phyloP scores from a whole-genome alignment of 257 asterid species.

The Solanum etuberosum region DNA sequence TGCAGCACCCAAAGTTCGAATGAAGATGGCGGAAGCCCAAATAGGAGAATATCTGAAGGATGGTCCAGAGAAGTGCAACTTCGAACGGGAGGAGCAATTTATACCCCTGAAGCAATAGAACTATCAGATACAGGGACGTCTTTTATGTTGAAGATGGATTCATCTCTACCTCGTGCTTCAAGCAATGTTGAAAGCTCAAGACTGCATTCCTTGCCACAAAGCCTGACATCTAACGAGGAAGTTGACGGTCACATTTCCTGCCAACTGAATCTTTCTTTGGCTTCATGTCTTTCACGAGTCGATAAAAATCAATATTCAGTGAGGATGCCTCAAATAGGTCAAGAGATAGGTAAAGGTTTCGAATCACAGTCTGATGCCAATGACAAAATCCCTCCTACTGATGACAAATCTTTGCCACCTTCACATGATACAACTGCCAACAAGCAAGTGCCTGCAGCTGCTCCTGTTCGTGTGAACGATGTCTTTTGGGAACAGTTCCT shows the following conservation, averaged over 20 bases:
- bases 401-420: slow-evolving; percentile 18
- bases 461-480: slow-evolving; percentile 58
- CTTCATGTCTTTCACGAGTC: slow-evolving; percentile 58
- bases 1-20: slow-evolving; percentile 84
- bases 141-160: slow-evolving; percentile 39
- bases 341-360: slow-evolving; percentile 16
- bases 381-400: slow-evolving; percentile 7
- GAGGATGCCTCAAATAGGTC: slow-evolving; percentile 15
- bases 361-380: slow-evolving; percentile 16
- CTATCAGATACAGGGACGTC: slow-evolving; percentile 83
- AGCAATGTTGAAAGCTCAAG: slow-evolving; percentile 29
- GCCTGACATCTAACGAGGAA: slow-evolving; percentile 35
- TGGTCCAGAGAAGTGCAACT: slow-evolving; percentile 36
- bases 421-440: slow-evolving; percentile 13
- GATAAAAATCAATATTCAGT: slow-evolving; percentile 24
- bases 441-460: slow-evolving; percentile 29
- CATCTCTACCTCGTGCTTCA: slow-evolving; percentile 26
- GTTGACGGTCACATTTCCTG: slow-evolving; percentile 52
- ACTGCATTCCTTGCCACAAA: slow-evolving; percentile 28
- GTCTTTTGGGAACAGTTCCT: slow-evolving; percentile 92
- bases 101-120: slow-evolving; percentile 50
- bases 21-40: slow-evolving; percentile 54
- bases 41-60: slow-evolving; percentile 29
- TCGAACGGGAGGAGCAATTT: slow-evolving; percentile 23
- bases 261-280: slow-evolving; percentile 69